Base-by-base conservation (phyloP, 2,329 filamentous ascomycete species). In the Xylaria sp. region DNA sequence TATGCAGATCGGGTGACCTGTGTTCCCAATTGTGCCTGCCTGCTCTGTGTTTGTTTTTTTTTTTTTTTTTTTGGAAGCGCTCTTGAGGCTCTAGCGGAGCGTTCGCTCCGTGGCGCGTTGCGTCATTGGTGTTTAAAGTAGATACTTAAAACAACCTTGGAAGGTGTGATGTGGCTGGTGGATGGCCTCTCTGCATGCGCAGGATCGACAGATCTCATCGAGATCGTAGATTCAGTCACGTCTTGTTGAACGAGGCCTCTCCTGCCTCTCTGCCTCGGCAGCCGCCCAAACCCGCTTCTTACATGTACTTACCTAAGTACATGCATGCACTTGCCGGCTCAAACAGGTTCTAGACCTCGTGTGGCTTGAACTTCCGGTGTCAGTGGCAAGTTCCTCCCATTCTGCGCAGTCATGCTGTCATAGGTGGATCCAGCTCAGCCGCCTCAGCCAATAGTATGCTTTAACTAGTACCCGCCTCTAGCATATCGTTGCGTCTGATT, bases 1-100 rank as follows among this genome's bases (percentile, higher is more conserved):
- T 25, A 28, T 3, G 23, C 25, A 14, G 43, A 50, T 50, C 25
- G 15, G 47, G 23, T 35, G 47, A 37, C 28, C 31, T 50, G 28
- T 31, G 17, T 21, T 25, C 6, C n/a, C 21, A 28, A 7, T 9
- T 11, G 17, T 51, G 11, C 14, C 17, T 37, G 11, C n/a, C n/a
- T n/a, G n/a, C n/a, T n/a, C n/a, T n/a, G n/a, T n/a, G n/a, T n/a
- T n/a, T n/a, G n/a, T n/a, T n/a, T n/a, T n/a, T n/a, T 17, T 9
- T 35, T 6, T 17, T 15, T 11, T 21, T 15, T 6, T 19, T 14
- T 25, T 6, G 15, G 25, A n/a, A n/a, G n/a, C n/a, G n/a, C n/a
- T n/a, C n/a, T 43, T 51, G 51, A 61, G 55, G 60, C 49, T 63
- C 50, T 37, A n/a, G 11, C 47, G 60, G 60, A 63, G 49, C 33